Conservation (phyloP, 192 early-diverging fungal genomes). For the Backusella australiensis region DNA sequence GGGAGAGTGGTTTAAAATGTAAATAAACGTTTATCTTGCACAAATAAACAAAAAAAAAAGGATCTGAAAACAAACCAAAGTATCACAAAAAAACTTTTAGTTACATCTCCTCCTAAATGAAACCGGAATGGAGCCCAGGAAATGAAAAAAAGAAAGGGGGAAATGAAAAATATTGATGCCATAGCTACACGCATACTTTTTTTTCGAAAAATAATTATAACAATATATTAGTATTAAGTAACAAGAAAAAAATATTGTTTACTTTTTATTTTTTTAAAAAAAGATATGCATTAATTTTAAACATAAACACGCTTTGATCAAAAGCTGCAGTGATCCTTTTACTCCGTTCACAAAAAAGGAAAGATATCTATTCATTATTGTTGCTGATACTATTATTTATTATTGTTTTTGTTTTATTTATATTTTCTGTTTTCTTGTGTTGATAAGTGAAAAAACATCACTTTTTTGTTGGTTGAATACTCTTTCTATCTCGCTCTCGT, state of each 20-base stretch:
- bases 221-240: background rate
- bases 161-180: background rate
- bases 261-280: background rate
- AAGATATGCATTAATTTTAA: too few species aligned
- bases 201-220: background rate
- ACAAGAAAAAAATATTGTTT: background rate
- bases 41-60: background rate
- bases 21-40: background rate
- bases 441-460: background rate
- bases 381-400: background rate
- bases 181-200: background rate
- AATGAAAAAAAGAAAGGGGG: background rate
- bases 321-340: too few species aligned
- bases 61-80: background rate
- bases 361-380: too few species aligned
- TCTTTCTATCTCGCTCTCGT: slow-evolving; percentile 35
- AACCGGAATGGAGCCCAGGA: background rate
- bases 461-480: slow-evolving; percentile 10
- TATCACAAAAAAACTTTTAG: background rate
- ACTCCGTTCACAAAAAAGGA: too few species aligned
- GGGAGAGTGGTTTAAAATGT: background rate
- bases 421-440: background rate
- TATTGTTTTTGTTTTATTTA: background rate
- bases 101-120: background rate
- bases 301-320: too few species aligned